Evolutionary conservation across 164 flowering plant genomes (phyloP), one percentile per base, ranked within the genome.

Genomic region (Umbilicus rupestris): DNA sequence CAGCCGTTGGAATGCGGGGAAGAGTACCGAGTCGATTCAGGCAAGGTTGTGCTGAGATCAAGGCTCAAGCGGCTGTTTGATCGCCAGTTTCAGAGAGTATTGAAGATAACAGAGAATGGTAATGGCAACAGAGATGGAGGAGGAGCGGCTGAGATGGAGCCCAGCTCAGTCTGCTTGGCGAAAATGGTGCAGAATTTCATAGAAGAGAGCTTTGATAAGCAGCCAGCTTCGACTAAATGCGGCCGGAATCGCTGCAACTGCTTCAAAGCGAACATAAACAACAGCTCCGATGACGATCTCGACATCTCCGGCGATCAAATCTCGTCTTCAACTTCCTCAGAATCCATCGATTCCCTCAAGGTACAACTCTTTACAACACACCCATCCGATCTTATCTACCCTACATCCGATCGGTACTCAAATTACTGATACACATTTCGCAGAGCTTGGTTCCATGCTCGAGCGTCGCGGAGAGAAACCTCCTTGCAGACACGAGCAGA

Each of bases 61-160:
- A 79, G 95, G 39, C 76, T 92, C 69, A 85, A 81, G 77, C 74
- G 90, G 75, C 82, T 89, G 6, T 88, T 92, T 33, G 96, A 89
- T 74, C 81, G 87, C 72, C 94, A 76, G 77, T 84, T 88, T 33
- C 77, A 80, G 7, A 77, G 80, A 49, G 90, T 83, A 12, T 46
- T 84, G 78, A 80, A 93, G 1, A 52, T 86, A 29, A 69, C 85
- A 17, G 87, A 81, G 62, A 81, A 79, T 74, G 63, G 74, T 2
- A n/a, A n/a, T n/a, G n/a, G n/a, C n/a, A n/a, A n/a, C n/a, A n/a
- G 73, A 59, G 72, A 65, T 14, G 84, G 67, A 59, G 66, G 20
- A 58, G 83, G 2, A 4, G 69, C 12, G 2, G 52, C 46, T 15
- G 78, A 74, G 66, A 72, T 76, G 22, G 85, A 82, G 70, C 83